phyloP scores from a whole-genome alignment of 805 yeast genomes.

The Lipomyces starkeyi region DNA sequence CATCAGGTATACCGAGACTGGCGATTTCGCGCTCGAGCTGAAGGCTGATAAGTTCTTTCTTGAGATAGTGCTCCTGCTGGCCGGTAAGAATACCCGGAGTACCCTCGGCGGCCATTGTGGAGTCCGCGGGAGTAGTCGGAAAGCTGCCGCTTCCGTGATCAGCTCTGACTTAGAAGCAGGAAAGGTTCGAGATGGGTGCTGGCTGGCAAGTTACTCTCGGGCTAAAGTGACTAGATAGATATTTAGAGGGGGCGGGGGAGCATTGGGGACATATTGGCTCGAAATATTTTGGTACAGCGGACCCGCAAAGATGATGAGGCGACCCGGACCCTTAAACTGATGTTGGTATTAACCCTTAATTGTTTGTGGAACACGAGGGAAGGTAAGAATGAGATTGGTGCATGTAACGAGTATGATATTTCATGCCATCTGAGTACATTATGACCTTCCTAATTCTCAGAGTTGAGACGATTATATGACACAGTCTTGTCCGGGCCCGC shows the following conservation, averaged over 20 bases:
- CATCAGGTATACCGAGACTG: slow-evolving; percentile 61
- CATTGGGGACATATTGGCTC: not conserved
- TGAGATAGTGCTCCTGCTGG: slow-evolving; percentile 83
- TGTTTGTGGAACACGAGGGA: too few relatives aligned
- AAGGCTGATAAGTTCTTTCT: slow-evolving; percentile 73
- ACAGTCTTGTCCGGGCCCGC: too few relatives aligned
- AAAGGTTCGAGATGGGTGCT: not conserved
- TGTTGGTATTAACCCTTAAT: not conserved
- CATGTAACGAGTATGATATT: too few relatives aligned
- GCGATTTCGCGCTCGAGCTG: slow-evolving; percentile 69
- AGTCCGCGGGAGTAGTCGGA: not conserved
- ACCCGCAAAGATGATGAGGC: not conserved
- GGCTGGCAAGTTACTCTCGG: not conserved
- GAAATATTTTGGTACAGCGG: not conserved
- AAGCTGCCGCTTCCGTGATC: not conserved
- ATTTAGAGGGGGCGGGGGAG: not conserved
- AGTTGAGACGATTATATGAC: too few relatives aligned
- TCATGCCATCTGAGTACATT: too few relatives aligned
- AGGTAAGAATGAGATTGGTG: too few relatives aligned
- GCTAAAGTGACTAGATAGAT: not conserved
- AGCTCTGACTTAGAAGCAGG: not conserved
- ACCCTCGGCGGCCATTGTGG: slow-evolving; percentile 1
- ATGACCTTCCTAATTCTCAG: too few relatives aligned
- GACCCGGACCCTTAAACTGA: not conserved
- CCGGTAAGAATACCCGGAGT: slow-evolving; percentile 53